Evolutionary conservation across 2,329 filamentous ascomycete genomes (phyloP), one percentile per base, ranked within the genome.

Genomic region (Cladosporium sp.): DNA sequence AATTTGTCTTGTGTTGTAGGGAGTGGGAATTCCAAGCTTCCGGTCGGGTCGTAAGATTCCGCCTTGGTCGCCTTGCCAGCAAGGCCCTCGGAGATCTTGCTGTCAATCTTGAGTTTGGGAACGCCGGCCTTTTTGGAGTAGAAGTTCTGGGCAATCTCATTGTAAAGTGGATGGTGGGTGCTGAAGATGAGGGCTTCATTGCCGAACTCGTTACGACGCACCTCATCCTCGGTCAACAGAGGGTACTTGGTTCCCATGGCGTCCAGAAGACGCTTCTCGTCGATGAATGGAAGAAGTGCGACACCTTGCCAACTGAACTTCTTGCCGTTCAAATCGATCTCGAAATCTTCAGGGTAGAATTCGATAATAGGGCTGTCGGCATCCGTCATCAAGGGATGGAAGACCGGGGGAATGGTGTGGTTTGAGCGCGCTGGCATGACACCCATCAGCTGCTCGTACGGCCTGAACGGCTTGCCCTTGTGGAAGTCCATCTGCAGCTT

Each of bases 231-330:
- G 15, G 85, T 89, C 3, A 99, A 79, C 14, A 90, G 78, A 6
- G 88, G 89, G 69, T 97, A 96, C 67, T 89, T 91, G 63, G 86
- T 88, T 50, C 85, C 83, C 78, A 97, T 93, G 8, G 93, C 93
- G 17, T 82, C 81, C 8, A 99, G 79, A 17, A 99, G 78, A 55
- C 92, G 86, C 55, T 88, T 86, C 81, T 96, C 94, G 67, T 99
- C 92, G 67, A 99, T 99, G 73, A 97, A 99, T 0, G 94, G 94
- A 36, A 99, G 81, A 19, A 99, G 79, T 2, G 91, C 92, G 55
- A 99, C 88, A 63, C 94, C 94, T 73, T 97, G 93, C 94, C 95
- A 99, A 0, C 92, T 91, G 76, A 97, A 95, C 72, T 97, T 99
- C 79, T 97, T 97, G 57, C 94, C 94, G 65, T 99, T 99, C 42